Evolutionary conservation across 805 yeast genomes (phyloP).

Genomic region (Saccharomyces mikatae): DNA sequence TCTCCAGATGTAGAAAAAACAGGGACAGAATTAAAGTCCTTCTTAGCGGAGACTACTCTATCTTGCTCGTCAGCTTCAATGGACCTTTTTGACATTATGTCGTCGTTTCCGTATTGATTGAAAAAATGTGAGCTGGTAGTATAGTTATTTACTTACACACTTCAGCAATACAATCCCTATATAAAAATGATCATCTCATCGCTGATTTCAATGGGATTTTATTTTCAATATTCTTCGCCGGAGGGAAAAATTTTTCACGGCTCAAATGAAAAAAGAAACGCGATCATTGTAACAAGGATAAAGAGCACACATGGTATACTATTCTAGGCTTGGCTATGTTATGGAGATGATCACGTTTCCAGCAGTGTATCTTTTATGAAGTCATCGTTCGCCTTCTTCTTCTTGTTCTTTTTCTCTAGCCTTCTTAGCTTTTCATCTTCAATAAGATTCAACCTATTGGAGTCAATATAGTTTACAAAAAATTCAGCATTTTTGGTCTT

Average conservation of each 20-base stretch:
- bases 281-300: not conserved
- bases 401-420: slow-evolving; percentile 12
- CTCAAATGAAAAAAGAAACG: not conserved
- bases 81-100: slow-evolving; percentile 45
- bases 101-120: not conserved
- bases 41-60: slow-evolving; percentile 36
- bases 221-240: not conserved
- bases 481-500: slow-evolving; percentile 25
- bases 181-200: not conserved
- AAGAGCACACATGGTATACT: not conserved
- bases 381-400: slow-evolving; percentile 8
- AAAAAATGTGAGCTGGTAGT: not conserved
- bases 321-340: not conserved
- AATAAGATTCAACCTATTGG: slow-evolving; percentile 14
- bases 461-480: slow-evolving; percentile 12
- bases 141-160: not conserved
- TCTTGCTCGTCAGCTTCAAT: slow-evolving; percentile 34
- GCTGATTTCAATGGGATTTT: not conserved
- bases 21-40: slow-evolving; percentile 22
- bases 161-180: not conserved
- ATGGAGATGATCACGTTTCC: not conserved
- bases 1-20: slow-evolving; percentile 27
- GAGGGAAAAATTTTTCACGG: not conserved
- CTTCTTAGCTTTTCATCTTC: slow-evolving; percentile 20
- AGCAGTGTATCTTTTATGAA: not conserved